Conservation (phyloP, 2,329 filamentous ascomycete species). For the Fusarium algeriense region DNA sequence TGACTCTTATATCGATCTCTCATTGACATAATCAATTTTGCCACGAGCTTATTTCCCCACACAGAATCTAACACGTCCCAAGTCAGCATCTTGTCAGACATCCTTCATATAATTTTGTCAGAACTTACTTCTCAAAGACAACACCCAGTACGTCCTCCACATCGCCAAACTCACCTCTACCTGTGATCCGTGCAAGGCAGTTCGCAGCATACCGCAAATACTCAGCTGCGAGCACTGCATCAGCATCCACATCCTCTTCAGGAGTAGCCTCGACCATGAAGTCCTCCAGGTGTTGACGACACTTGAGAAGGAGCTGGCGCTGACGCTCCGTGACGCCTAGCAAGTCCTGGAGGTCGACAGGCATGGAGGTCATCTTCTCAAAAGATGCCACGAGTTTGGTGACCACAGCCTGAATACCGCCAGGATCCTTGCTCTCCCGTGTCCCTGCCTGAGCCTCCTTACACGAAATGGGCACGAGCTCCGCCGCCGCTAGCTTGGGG, state of each 20-base stretch:
- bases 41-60: constrained; percentile 56
- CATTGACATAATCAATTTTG: not conserved
- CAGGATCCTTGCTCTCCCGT: constrained; percentile 60
- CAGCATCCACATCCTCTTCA: constrained; percentile 65
- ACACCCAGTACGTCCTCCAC: constrained; percentile 96
- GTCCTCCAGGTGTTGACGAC: constrained; percentile 76
- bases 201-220: constrained; percentile 84
- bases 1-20: constrained; percentile 9
- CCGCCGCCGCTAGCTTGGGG: constrained; percentile 51
- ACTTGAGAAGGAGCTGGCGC: constrained; percentile 81
- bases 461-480: constrained; percentile 75
- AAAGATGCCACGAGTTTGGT: constrained; percentile 76
- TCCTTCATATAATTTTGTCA: constrained; percentile 3
- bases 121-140: constrained; percentile 92
- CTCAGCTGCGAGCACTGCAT: constrained; percentile 92
- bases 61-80: constrained; percentile 55
- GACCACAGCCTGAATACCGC: constrained; percentile 77
- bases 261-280: constrained; percentile 73
- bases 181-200: constrained; percentile 87
- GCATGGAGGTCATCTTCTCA: constrained; percentile 75
- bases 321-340: constrained; percentile 93
- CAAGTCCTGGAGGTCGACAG: constrained; percentile 81
- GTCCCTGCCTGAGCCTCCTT: constrained; percentile 62
- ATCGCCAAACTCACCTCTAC: constrained; percentile 84
- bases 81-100: constrained; percentile 34